A percentile compares a stretch with the other conserved stretches of the same genome.
Conservation (phyloP, 225 moss, liverwort and hornwort species). For the Physcomitrellopsis africana region DNA sequence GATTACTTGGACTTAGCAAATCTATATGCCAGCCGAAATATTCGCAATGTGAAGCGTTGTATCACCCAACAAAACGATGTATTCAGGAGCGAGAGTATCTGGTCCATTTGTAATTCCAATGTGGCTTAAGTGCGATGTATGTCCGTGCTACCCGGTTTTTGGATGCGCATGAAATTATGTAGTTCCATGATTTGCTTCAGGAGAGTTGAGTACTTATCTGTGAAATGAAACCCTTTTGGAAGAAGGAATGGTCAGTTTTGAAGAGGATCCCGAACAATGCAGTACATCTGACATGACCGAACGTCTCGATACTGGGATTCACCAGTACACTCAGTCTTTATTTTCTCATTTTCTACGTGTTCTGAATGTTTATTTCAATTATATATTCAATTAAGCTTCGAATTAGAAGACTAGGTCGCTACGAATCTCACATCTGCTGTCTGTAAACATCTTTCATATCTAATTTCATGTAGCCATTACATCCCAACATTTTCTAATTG, state of each 20-base stretch:
- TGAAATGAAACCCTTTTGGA: constrained; percentile 42
- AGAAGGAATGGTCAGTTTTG: constrained; percentile 99
- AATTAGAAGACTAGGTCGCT: neutral
- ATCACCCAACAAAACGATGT: constrained; percentile 82
- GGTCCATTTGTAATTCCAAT: constrained; percentile 13
- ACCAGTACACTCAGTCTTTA: constrained; percentile 57
- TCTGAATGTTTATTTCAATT: neutral
- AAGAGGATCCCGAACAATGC: constrained; percentile 98
- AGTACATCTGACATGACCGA: constrained; percentile 94
- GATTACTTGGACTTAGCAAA: constrained; percentile 93
- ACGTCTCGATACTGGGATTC: constrained; percentile 85
- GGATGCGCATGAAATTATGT: constrained; percentile 10
- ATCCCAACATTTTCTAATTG: neutral
- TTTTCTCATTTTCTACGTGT: constrained; percentile 18
- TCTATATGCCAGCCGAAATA: constrained; percentile 75
- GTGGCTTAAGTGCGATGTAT: constrained; percentile 4
- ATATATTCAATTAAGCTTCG: neutral
- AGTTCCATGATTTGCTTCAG: constrained; percentile 12
- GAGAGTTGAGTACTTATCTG: neutral
- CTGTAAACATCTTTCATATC: neutral
- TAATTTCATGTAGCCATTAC: constrained; percentile 1
- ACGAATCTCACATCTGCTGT: neutral
- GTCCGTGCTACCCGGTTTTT: constrained; percentile 14
- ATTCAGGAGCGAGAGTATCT: constrained; percentile 73
- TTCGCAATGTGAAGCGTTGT: constrained; percentile 85